Conservation (phyloP, 495 filamentous ascomycete species). For the Rostrohypoxylon terebratum region DNA sequence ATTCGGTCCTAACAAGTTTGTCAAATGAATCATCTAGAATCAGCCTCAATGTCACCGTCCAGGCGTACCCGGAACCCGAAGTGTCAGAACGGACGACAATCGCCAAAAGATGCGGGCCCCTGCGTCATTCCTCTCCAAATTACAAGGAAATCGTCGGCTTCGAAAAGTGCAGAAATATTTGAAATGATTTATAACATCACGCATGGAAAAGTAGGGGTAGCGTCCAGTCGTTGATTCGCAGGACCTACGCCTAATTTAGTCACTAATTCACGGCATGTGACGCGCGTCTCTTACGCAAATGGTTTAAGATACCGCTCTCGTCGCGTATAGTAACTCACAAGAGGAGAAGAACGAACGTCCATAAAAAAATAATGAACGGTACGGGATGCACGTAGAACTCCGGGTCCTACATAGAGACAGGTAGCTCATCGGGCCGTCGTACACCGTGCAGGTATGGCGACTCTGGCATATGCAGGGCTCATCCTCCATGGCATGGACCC, state of each 20-base stretch:
- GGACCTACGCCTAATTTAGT: conserved; percentile 1
- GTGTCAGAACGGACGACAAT: neutral
- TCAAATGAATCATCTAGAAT: neutral
- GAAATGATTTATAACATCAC: neutral
- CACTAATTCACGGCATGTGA: neutral
- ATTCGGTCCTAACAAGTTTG: neutral
- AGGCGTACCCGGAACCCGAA: neutral
- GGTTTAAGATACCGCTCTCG: neutral
- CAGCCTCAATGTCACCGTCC: neutral
- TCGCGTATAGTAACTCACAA: neutral
- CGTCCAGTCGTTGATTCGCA: neutral
- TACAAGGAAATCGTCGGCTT: neutral
- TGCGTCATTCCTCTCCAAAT: conserved; percentile 34
- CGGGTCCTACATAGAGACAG: no score
- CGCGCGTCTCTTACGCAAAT: conserved; percentile 4
- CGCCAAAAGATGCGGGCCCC: conserved; percentile 35
- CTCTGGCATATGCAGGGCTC: neutral
- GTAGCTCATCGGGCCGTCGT: neutral
- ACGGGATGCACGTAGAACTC: neutral
- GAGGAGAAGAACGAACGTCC: neutral
- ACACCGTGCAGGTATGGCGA: neutral
- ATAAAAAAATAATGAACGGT: neutral
- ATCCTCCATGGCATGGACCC: neutral
- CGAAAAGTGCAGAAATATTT: neutral
- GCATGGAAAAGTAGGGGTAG: neutral